phyloP scores from a whole-genome alignment of 352 stramenopile genomes.

The Pythium dissotocum region DNA sequence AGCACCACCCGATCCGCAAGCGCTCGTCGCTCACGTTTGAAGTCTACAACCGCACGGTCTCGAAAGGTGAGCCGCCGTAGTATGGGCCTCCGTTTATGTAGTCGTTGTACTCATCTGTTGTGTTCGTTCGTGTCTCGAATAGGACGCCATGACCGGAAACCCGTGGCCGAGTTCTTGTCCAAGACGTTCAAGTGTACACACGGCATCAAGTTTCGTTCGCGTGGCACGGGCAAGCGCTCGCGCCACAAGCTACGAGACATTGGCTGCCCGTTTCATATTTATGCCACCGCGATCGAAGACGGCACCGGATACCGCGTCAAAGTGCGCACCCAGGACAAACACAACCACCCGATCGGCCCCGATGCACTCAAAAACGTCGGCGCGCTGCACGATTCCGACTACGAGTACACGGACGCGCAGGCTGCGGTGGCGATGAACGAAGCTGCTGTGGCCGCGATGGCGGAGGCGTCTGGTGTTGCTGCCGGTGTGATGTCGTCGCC shows the following conservation, averaged over 20 bases:
- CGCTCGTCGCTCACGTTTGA: slow-evolving; percentile 83
- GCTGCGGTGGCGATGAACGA: slow-evolving; percentile 1
- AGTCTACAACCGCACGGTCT: slow-evolving; percentile 87
- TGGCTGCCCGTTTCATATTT: slow-evolving; percentile 79
- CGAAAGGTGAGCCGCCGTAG: slow-evolving; percentile 39
- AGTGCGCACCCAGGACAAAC: slow-evolving; percentile 67
- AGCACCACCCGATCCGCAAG: slow-evolving; percentile 80
- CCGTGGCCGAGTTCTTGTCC: slow-evolving; percentile 72
- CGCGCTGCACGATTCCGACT: slow-evolving; percentile 57
- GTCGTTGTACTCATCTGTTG: background rate
- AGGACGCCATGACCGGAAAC: slow-evolving; percentile 71
- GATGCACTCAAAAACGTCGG: slow-evolving; percentile 62
- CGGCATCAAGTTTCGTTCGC: slow-evolving; percentile 80
- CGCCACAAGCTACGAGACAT: slow-evolving; percentile 74
- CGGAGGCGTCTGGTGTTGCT: slow-evolving; percentile 6
- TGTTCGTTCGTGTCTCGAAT: background rate
- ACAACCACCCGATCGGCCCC: slow-evolving; percentile 77
- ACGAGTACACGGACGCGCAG: slow-evolving; percentile 41
- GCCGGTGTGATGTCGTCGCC: slow-evolving; percentile 22
- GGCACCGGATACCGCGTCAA: slow-evolving; percentile 68
- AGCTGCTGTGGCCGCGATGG: background rate
- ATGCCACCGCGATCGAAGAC: slow-evolving; percentile 69
- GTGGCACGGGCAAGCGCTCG: slow-evolving; percentile 64
- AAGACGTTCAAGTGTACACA: slow-evolving; percentile 88
- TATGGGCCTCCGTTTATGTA: background rate